Evolutionary conservation across 306 rosid genomes (phyloP).

Genomic region (Hippophae tibetana): DNA sequence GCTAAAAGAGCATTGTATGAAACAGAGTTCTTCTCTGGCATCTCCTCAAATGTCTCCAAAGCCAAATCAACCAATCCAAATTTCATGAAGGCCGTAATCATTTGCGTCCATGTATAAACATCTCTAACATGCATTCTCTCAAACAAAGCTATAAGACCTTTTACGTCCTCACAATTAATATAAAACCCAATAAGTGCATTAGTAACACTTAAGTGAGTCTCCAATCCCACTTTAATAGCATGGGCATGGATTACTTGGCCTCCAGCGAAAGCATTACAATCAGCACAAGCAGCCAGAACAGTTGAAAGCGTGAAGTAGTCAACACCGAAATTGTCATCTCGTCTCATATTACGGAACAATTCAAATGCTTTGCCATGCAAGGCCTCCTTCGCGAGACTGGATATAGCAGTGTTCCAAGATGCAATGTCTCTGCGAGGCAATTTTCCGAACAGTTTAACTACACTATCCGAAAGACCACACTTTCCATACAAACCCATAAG

Average conservation of each 20-base stretch:
- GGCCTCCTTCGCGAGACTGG: conserved; percentile 34
- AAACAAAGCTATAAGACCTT: conserved; percentile 40
- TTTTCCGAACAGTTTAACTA: conserved; percentile 44
- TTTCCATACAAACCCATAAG: conserved; percentile 51
- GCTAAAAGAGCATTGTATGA: conserved; percentile 64
- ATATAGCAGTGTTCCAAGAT: conserved; percentile 64
- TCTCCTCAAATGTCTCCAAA: conserved; percentile 43
- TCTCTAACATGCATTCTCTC: conserved; percentile 52
- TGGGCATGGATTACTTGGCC: conserved; percentile 56
- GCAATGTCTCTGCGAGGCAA: conserved; percentile 44
- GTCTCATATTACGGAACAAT: conserved; percentile 41
- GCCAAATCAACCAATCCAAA: conserved; percentile 54
- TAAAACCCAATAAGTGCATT: conserved; percentile 69
- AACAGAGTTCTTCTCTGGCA: conserved; percentile 51
- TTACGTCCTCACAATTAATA: conserved; percentile 33
- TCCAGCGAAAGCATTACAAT: conserved; percentile 21
- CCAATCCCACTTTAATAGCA: conserved; percentile 61
- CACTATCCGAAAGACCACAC: conserved; percentile 31
- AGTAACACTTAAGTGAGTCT: conserved; percentile 49
- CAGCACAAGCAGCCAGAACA: conserved; percentile 50
- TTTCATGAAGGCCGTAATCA: conserved; percentile 56
- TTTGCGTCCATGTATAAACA: conserved; percentile 62
- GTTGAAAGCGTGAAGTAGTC: conserved; percentile 61
- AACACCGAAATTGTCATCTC: conserved; percentile 21
- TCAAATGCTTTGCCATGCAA: conserved; percentile 35